Evolutionary conservation across 2,329 filamentous ascomycete species (phyloP).

Genomic region (Macrophomina pseudophaseolina): DNA sequence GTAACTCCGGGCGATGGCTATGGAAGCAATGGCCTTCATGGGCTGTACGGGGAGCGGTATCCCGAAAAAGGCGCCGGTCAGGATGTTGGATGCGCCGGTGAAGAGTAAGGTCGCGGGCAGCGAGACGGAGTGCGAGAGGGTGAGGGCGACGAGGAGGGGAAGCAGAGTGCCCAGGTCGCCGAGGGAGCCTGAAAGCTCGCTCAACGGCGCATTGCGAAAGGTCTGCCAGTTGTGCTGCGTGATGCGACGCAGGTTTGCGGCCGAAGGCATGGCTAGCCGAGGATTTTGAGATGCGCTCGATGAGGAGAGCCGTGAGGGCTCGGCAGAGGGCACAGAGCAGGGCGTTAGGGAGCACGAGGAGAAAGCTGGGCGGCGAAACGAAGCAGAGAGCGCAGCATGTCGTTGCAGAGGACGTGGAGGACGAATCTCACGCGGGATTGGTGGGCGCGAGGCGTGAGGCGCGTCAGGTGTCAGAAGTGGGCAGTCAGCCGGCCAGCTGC

Average conservation of each 20-base stretch:
- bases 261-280: slow-evolving; percentile 10
- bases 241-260: slow-evolving; percentile 35
- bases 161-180: slow-evolving; percentile 90
- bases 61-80: slow-evolving; percentile 82
- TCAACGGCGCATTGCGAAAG: slow-evolving; percentile 60
- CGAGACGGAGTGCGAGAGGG: slow-evolving; percentile 77
- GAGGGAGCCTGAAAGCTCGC: slow-evolving; percentile 85
- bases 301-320: background rate
- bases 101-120: slow-evolving; percentile 86
- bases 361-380: slow-evolving; percentile 2
- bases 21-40: slow-evolving; percentile 87
- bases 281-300: background rate
- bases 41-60: slow-evolving; percentile 91
- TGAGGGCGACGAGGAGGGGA: slow-evolving; percentile 85
- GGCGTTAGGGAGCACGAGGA: background rate
- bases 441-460: background rate
- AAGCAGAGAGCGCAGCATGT: background rate
- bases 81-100: slow-evolving; percentile 83
- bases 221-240: slow-evolving; percentile 60
- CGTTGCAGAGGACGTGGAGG: background rate
- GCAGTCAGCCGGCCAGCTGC: slow-evolving; percentile 2
- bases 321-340: background rate
- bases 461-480: slow-evolving; percentile 20
- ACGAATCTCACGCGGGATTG: slow-evolving; percentile 19
- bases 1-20: slow-evolving; percentile 75